Conservation (phyloP, 2,329 filamentous ascomycete genomes). For the Talaromyces sp. region DNA sequence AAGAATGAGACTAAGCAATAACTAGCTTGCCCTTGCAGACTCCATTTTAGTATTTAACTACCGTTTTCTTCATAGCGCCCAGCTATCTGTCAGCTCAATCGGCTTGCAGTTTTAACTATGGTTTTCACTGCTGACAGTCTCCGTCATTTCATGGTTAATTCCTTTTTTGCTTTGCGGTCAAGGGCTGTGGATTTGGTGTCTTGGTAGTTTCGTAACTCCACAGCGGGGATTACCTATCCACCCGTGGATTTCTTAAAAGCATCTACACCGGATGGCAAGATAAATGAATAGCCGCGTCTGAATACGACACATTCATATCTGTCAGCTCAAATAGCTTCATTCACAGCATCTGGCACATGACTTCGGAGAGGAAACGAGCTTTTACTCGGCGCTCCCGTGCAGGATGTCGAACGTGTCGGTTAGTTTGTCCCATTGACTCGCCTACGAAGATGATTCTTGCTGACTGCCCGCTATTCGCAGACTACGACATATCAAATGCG, state of each 20-base stretch:
- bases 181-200: neutral
- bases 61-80: too few species aligned
- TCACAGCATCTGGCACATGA: constrained; percentile 2
- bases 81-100: too few species aligned
- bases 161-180: neutral
- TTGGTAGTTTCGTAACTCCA: too few species aligned
- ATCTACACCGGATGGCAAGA: neutral
- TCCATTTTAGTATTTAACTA: too few species aligned
- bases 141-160: neutral
- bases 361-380: neutral
- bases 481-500: constrained; percentile 17
- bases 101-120: too few species aligned
- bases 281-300: too few species aligned
- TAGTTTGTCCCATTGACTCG: neutral
- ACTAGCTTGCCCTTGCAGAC: too few species aligned
- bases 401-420: constrained; percentile 14
- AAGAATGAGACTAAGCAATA: too few species aligned
- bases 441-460: neutral
- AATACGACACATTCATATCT: neutral
- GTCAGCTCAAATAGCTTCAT: neutral
- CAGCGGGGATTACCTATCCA: too few species aligned
- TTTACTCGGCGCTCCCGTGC: constrained; percentile 11
- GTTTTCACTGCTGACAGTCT: neutral
- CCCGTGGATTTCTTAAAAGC: neutral
- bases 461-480: neutral